Evolutionary conservation across 2,329 filamentous ascomycete genomes (phyloP).

Genomic region (Colletotrichum plurivorum): DNA sequence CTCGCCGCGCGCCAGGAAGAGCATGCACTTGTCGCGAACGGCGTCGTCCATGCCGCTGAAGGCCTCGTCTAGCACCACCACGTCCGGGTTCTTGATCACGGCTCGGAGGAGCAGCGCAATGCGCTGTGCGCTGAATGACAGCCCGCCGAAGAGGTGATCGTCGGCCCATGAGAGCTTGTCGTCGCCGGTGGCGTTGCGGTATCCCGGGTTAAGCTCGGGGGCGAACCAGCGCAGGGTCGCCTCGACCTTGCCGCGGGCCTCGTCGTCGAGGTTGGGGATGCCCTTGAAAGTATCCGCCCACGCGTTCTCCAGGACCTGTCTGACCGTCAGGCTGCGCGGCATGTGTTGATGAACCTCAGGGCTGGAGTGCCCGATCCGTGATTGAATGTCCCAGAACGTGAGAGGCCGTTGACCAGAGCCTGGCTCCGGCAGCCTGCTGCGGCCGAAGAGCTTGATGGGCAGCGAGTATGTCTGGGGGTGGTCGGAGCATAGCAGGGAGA

Average conservation of each 20-base stretch:
- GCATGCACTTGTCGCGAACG: constrained; percentile 87
- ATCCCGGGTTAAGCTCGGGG: constrained; percentile 77
- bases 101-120: constrained; percentile 88
- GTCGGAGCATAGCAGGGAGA: constrained; percentile 94
- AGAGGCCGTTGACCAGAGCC: constrained; percentile 78
- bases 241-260: constrained; percentile 73
- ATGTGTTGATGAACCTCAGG: constrained; percentile 96
- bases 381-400: constrained; percentile 93
- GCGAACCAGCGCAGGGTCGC: constrained; percentile 83
- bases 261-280: constrained; percentile 73
- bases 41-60: constrained; percentile 88
- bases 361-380: constrained; percentile 90
- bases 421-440: constrained; percentile 81
- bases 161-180: constrained; percentile 74
- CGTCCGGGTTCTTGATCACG: constrained; percentile 83
- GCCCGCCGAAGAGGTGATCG: constrained; percentile 76
- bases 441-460: constrained; percentile 88
- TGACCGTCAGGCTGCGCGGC: constrained; percentile 80
- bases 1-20: constrained; percentile 81
- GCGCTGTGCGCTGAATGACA: constrained; percentile 87
- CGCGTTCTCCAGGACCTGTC: constrained; percentile 84
- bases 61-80: constrained; percentile 89
- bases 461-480: constrained; percentile 95
- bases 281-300: constrained; percentile 91
- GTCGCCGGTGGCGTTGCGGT: constrained; percentile 45